Base-by-base conservation (phyloP, 306 rosid genomes). In the Vigna unguiculata region DNA sequence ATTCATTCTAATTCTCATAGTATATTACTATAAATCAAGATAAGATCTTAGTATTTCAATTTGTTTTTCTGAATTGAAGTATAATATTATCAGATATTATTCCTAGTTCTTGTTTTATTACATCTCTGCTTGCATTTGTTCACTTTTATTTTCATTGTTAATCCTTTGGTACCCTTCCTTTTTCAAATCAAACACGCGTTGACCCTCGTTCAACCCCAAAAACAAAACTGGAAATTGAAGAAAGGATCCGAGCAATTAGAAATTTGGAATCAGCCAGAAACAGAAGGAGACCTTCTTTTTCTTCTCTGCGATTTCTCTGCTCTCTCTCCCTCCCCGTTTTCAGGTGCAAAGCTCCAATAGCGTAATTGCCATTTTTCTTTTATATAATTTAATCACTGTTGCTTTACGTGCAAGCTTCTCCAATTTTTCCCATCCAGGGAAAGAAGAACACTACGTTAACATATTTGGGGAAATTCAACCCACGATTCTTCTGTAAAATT, bases 331-430 rank as follows among this genome's bases (percentile, higher is more conserved):
- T 5, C 60, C 30, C 8, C 22, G 3, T 17, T 30, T 69, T 62
- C 15, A 77, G 73, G 70, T 32, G 74, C 75, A 28, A 74, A 64
- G 48, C 76, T 81, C 60, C 72, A 65, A 36, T 72, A 8, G 48
- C 30, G 52, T 22, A 15, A 20, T 55, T 24, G 5, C 66, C 40
- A 38, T 64, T 69, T 21, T 17, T 80, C 32, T 14, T 43, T 10
- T 41, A 41, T 8, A 38, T 17, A 52, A 53, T 22, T 32, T 67
- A 41, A 43, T 83, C 78, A 32, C 75, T 53, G 86, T 89, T 89
- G 57, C 91, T 86, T 87, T 83, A 12, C 60, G 86, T 61, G 65
- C 89, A 87, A 84, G 92, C 68, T 78, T 84, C 69, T 41, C 22
- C 59, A 2, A 21, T 24, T 53, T 61, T 24, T 47, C 73, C 17